These are phyloP conservation scores for Tolypocladium tropicale DNA, from an alignment of 2,329 filamentous ascomycete species.

Conservation along the genomic window DNA sequence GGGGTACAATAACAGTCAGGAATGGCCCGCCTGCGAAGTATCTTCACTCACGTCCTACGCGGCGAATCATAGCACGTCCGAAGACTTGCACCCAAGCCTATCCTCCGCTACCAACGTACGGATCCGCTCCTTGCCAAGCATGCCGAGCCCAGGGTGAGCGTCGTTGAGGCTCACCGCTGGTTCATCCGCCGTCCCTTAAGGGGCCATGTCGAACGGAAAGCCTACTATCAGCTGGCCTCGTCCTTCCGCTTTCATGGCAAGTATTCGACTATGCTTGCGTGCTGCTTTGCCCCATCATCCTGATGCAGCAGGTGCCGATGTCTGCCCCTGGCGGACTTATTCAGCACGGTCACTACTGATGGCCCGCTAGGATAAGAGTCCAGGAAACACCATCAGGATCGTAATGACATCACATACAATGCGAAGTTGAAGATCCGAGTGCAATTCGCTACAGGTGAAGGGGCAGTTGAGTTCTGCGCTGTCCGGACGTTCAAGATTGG, in stretches of 20 bases:
- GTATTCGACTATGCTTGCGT: too few species aligned
- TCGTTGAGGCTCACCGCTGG: too few species aligned
- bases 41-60: neutral
- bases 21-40: neutral
- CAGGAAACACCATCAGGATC: too few species aligned
- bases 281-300: too few species aligned
- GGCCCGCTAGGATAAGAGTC: neutral
- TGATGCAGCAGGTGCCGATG: too few species aligned
- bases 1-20: too few species aligned
- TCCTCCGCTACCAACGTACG: neutral
- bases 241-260: too few species aligned
- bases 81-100: neutral
- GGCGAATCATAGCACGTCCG: neutral
- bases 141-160: neutral
- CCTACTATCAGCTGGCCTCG: neutral
- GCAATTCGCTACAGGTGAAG: too few species aligned
- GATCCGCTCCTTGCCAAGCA: neutral
- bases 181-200: too few species aligned
- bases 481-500: neutral
- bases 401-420: neutral
- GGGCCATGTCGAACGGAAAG: neutral
- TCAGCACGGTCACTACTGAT: neutral
- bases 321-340: too few species aligned
- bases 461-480: neutral
- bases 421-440: too few species aligned